These are phyloP conservation scores for Candida hungchunana DNA, from an alignment of 805 yeast genomes.

Conservation along the genomic window DNA sequence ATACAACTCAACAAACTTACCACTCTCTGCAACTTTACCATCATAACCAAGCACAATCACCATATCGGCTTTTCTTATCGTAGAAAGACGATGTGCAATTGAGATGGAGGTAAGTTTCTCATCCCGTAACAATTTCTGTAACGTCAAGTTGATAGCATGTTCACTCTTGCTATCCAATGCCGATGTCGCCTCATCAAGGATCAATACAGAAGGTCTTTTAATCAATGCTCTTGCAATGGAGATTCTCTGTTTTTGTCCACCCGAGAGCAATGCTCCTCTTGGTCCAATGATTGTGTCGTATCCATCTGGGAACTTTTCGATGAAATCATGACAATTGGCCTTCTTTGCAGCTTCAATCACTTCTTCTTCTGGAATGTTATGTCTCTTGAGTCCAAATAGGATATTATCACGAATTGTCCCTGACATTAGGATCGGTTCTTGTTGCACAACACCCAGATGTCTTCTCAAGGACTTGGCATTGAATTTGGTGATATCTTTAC, in stretches of 20 bases:
- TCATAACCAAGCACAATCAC: constrained; percentile 79
- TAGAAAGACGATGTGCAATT: constrained; percentile 90
- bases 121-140: constrained; percentile 55
- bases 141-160: constrained; percentile 74
- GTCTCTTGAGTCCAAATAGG: constrained; percentile 51
- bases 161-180: constrained; percentile 75
- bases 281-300: constrained; percentile 68
- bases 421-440: constrained; percentile 70
- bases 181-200: constrained; percentile 88
- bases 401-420: constrained; percentile 81
- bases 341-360: constrained; percentile 43
- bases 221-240: constrained; percentile 83
- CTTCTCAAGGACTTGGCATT: constrained; percentile 53
- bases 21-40: constrained; percentile 78
- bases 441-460: constrained; percentile 70
- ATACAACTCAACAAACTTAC: constrained; percentile 55
- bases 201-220: constrained; percentile 64
- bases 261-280: constrained; percentile 66
- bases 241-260: constrained; percentile 88
- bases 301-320: constrained; percentile 56
- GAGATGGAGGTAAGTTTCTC: constrained; percentile 74
- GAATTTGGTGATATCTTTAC: constrained; percentile 44
- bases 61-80: constrained; percentile 81
- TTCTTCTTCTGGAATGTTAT: constrained; percentile 45
- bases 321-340: constrained; percentile 58